Percentiles rank a stretch among this genome's conserved stretches.
Evolutionary conservation across 1,284 basidiomycete genomes (phyloP).

Genomic region (Cutaneotrichosporon sp.): DNA sequence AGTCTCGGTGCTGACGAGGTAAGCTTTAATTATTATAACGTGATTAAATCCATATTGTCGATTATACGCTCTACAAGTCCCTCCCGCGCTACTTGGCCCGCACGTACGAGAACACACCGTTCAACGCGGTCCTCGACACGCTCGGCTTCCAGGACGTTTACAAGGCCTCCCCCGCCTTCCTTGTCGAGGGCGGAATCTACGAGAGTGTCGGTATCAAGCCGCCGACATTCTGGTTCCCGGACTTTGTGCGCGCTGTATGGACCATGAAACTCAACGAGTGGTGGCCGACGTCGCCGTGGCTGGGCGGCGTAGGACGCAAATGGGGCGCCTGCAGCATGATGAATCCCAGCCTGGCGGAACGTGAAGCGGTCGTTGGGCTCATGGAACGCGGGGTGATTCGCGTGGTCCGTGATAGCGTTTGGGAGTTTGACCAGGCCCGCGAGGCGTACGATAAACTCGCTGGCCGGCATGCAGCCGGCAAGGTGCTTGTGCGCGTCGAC

Average conservation of each 20-base stretch:
- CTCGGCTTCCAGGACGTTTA: conserved; percentile 39
- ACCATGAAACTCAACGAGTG: conserved; percentile 17
- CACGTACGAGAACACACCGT: background rate
- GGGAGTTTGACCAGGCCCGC: conserved; percentile 59
- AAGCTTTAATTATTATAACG: background rate
- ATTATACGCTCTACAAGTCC: conserved; percentile 59
- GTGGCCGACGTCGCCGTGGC: conserved; percentile 13
- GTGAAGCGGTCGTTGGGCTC: conserved; percentile 14
- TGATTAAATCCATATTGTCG: conserved; percentile 54
- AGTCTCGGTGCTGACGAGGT: conserved; percentile 55
- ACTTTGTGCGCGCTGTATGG: conserved; percentile 18
- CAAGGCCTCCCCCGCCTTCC: conserved; percentile 16
- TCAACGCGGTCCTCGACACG: conserved; percentile 21
- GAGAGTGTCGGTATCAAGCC: conserved; percentile 30
- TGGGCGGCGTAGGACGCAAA: conserved; percentile 14
- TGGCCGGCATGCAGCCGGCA: conserved; percentile 62
- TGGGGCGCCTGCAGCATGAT: conserved; percentile 13
- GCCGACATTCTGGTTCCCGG: conserved; percentile 4
- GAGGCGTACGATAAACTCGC: conserved; percentile 65
- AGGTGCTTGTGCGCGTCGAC: conserved; percentile 56
- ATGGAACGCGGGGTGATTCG: conserved; percentile 3
- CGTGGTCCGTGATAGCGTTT: conserved; percentile 45
- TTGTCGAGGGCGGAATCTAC: conserved; percentile 13
- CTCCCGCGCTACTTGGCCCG: conserved; percentile 15
- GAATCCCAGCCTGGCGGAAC: conserved; percentile 9